Evolutionary conservation across 2,329 filamentous ascomycete genomes (phyloP).

Genomic region (Penicillium sp.): DNA sequence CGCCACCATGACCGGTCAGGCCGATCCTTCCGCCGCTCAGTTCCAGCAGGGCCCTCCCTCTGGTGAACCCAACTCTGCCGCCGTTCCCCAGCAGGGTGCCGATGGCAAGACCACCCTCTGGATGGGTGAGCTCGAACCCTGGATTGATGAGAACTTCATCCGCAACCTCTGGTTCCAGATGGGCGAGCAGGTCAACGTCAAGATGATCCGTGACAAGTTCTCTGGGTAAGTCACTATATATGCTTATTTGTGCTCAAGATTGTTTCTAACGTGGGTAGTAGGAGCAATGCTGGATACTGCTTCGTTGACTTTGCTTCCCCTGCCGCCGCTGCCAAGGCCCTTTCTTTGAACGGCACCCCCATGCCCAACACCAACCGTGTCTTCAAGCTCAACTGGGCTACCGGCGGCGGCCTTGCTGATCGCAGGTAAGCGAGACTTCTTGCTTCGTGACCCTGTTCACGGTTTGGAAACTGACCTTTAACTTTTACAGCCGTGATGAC

Average conservation of each 20-base stretch:
- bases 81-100: conserved; percentile 49
- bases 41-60: conserved; percentile 50
- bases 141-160: conserved; percentile 99
- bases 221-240: conserved; percentile 66
- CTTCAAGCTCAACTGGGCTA: conserved; percentile 99
- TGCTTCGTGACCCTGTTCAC: background rate
- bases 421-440: conserved; percentile 61
- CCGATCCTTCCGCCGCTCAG: conserved; percentile 52
- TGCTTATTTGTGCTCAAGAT: conserved; percentile 9
- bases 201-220: conserved; percentile 99
- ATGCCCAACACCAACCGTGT: conserved; percentile 92
- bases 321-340: conserved; percentile 83
- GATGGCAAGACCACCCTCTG: conserved; percentile 57
- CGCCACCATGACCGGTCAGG: conserved; percentile 55
- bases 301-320: conserved; percentile 88
- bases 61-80: conserved; percentile 41
- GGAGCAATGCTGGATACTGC: conserved; percentile 94
- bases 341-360: conserved; percentile 78
- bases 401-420: conserved; percentile 90
- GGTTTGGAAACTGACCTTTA: conserved; percentile 3
- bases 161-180: conserved; percentile 92
- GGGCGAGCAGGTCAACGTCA: conserved; percentile 93
- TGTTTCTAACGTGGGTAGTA: conserved; percentile 45
- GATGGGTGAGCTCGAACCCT: conserved; percentile 99
- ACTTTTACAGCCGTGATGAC: conserved; percentile 65